phyloP scores from a whole-genome alignment of 495 filamentous ascomycete species.

The Penicillium dipodomyicola region DNA sequence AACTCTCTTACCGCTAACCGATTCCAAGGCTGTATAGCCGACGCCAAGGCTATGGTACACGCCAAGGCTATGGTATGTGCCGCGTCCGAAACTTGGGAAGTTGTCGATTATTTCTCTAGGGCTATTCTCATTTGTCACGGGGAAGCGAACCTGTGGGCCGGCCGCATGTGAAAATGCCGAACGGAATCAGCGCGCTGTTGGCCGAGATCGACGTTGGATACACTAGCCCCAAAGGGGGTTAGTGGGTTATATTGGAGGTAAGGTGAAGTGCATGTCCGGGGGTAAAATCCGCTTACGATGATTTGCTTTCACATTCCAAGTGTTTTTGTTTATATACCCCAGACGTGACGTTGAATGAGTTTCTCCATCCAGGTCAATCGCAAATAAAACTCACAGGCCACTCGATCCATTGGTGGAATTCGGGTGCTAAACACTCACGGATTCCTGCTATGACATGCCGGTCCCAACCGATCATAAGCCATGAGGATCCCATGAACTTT shows the following conservation, averaged over 20 bases:
- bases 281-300: neutral
- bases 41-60: no score
- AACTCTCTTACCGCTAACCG: neutral
- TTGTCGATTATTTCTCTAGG: neutral
- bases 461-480: slow-evolving; percentile 43
- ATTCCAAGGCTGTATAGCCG: neutral
- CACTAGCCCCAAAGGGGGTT: neutral
- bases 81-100: neutral
- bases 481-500: slow-evolving; percentile 32
- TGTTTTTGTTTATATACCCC: neutral
- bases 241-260: no score
- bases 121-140: neutral
- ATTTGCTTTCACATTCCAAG: neutral
- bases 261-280: slow-evolving; percentile 62
- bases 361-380: neutral
- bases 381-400: slow-evolving; percentile 28
- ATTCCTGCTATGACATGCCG: slow-evolving; percentile 38
- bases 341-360: no score
- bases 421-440: slow-evolving; percentile 17
- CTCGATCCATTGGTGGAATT: slow-evolving; percentile 30
- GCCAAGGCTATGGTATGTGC: no score
- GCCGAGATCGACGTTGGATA: no score
- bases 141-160: neutral
- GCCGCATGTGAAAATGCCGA: neutral
- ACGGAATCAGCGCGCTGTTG: neutral